A percentile compares a stretch with the other conserved stretches of the same genome.
Conservation (phyloP, 495 filamentous ascomycete genomes). For the Aspergillus coremiiformis region DNA sequence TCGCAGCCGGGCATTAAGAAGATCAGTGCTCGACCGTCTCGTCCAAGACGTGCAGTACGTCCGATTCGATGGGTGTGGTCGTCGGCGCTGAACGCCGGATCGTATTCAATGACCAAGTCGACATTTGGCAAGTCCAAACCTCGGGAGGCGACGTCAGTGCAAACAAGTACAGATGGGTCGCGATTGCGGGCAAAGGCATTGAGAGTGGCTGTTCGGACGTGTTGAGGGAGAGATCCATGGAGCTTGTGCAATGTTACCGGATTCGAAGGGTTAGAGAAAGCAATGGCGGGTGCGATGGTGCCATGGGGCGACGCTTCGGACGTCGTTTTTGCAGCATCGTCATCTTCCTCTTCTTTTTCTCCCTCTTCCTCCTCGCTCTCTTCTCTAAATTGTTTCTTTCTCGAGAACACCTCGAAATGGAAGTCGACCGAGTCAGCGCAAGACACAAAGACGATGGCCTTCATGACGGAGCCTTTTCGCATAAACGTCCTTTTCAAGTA, state of each 20-base stretch:
- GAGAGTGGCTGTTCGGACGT: slow-evolving; percentile 76
- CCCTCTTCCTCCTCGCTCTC: slow-evolving; percentile 21
- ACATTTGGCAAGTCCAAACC: slow-evolving; percentile 92
- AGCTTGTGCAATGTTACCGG: slow-evolving; percentile 71
- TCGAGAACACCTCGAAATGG: slow-evolving; percentile 80
- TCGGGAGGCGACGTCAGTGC: slow-evolving; percentile 90
- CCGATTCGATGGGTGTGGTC: slow-evolving; percentile 94
- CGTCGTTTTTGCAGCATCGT: slow-evolving; percentile 19
- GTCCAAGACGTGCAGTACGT: slow-evolving; percentile 87
- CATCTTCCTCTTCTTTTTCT: slow-evolving; percentile 17
- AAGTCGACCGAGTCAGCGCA: slow-evolving; percentile 97
- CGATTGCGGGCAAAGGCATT: slow-evolving; percentile 58
- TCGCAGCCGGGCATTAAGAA: slow-evolving; percentile 87
- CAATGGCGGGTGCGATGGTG: slow-evolving; percentile 44
- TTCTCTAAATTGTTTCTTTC: slow-evolving; percentile 25
- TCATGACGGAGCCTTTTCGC: slow-evolving; percentile 80
- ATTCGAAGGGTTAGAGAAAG: slow-evolving; percentile 45
- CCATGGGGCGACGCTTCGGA: slow-evolving; percentile 31
- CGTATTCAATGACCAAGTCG: slow-evolving; percentile 89
- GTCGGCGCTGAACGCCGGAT: slow-evolving; percentile 81
- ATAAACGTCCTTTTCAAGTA: slow-evolving; percentile 79
- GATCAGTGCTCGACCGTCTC: slow-evolving; percentile 75
- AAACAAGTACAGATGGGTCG: slow-evolving; percentile 72
- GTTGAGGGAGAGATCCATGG: slow-evolving; percentile 88
- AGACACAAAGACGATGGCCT: slow-evolving; percentile 91